A percentile compares a stretch with the other conserved stretches of the same genome.
Evolutionary conservation across 768 basidiomycete species (phyloP).

Genomic region (Bullera alba): DNA sequence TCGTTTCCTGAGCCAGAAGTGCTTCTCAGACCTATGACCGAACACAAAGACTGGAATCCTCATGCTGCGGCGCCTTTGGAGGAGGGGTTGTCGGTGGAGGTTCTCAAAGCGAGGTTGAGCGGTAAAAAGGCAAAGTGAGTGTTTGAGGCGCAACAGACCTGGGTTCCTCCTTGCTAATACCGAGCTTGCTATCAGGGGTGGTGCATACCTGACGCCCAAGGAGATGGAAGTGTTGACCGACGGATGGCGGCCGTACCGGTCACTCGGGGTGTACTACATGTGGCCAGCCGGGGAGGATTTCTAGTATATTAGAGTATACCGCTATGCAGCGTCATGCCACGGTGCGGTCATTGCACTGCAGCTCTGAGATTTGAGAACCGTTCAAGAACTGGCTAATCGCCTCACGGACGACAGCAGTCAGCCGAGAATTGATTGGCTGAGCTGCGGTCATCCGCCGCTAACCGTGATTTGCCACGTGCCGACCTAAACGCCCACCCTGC

Average conservation of each 20-base stretch:
- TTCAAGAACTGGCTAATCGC: too few species aligned
- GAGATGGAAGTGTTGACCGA: slow-evolving; percentile 76
- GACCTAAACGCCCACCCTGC: too few species aligned
- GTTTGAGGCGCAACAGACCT: neutral
- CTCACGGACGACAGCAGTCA: too few species aligned
- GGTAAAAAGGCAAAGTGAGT: slow-evolving; percentile 45
- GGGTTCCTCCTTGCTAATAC: slow-evolving; percentile 3
- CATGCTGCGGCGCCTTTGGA: slow-evolving; percentile 20
- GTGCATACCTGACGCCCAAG: slow-evolving; percentile 60
- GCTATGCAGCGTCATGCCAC: too few species aligned
- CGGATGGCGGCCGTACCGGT: slow-evolving; percentile 73
- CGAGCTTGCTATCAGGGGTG: slow-evolving; percentile 27
- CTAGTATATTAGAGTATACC: too few species aligned
- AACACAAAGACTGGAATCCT: slow-evolving; percentile 13
- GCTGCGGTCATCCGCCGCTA: too few species aligned
- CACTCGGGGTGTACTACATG: slow-evolving; percentile 80
- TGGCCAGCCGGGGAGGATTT: slow-evolving; percentile 62
- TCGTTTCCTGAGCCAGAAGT: slow-evolving; percentile 9
- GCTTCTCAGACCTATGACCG: slow-evolving; percentile 10
- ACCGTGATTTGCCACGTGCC: too few species aligned
- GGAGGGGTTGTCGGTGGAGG: slow-evolving; percentile 30
- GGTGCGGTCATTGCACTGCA: too few species aligned
- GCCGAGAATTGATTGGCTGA: too few species aligned
- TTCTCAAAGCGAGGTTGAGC: slow-evolving; percentile 32
- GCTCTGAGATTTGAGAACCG: too few species aligned